These are phyloP conservation scores for Ambrosia trifida DNA, from an alignment of 129 eudicot species.

Conservation along the genomic window DNA sequence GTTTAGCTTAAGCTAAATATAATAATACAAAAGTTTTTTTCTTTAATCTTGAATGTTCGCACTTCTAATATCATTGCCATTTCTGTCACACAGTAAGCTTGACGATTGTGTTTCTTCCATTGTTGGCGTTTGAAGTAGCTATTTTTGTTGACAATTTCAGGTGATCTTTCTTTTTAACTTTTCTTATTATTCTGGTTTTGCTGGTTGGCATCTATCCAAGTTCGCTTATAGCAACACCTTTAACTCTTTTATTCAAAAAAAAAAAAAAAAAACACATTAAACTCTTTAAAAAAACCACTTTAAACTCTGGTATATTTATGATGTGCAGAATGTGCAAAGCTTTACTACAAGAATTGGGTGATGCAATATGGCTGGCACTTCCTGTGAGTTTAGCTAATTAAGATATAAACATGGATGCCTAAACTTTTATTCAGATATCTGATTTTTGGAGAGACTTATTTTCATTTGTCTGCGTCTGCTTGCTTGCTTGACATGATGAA, in stretches of 20 bases:
- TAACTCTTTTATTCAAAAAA: background rate
- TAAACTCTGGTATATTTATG: constrained; percentile 1
- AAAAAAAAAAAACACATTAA: too few relatives aligned
- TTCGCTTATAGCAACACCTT: constrained; percentile 20
- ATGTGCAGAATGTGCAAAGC: constrained; percentile 82
- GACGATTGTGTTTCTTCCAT: constrained; percentile 76
- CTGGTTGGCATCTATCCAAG: background rate
- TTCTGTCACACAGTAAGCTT: constrained; percentile 50
- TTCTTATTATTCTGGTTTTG: constrained; percentile 4
- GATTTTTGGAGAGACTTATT: background rate
- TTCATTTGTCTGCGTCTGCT: background rate
- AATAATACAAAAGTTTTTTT: background rate
- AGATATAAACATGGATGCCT: background rate
- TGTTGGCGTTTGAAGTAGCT: constrained; percentile 64
- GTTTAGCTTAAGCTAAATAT: constrained; percentile 1
- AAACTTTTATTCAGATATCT: too few relatives aligned
- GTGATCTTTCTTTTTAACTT: constrained; percentile 32
- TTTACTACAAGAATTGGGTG: constrained; percentile 75
- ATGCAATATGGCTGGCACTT: constrained; percentile 87
- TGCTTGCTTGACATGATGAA: constrained; percentile 13
- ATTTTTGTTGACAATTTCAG: constrained; percentile 82
- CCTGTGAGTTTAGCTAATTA: constrained; percentile 50
- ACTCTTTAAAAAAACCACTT: too few relatives aligned
- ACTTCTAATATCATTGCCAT: background rate
- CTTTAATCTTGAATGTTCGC: constrained; percentile 8